Evolutionary conservation across 352 stramenopile genomes (phyloP), one percentile per base, ranked within the genome.

Genomic region (Phytophthora brassicae): DNA sequence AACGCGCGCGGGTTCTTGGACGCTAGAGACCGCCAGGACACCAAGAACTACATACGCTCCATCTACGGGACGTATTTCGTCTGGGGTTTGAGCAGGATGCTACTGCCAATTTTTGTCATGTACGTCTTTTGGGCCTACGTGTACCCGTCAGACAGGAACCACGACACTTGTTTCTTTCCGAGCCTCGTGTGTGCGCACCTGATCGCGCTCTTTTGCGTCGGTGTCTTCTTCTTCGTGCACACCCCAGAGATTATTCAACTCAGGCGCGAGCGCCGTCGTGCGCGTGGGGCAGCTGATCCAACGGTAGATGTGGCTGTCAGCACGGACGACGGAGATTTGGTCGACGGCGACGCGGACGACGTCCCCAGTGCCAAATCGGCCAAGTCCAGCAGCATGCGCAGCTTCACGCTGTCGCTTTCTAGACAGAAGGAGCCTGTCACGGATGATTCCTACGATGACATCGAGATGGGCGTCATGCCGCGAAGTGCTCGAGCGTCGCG

Each of bases 201-300:
- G 53, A 92, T 94, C 46, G 75, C 85, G 50, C 68, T 92, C 43
- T 92, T 92, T 43, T 94, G 85, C 57, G 71, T 94, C 33, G 79
- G 81, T 49, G 82, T 92, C 12, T 94, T 94, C 59, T 79, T 89
- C 61, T 90, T 89, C 56, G 79, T 91, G 38, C 82, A 91, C 68
- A 92, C 81, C 3, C 83, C 82, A 1, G 85, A 94, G 60, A 79
- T 92, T 65, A 58, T 86, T 12, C 62, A 54, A 12, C 70, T 73
- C 19, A 64, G 66, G 49, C 66, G 66, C 8, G 56, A 72, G n/a
- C 48, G 68, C 26, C 59, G 45, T 54, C 61, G 50, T 16, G 54
- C 65, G 2, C 44, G 72, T 28, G 63, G 52, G 41, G 57, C 53
- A 2, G 29, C 54, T 6, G 59, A 68, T 14, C 61, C 39, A 29